These are phyloP conservation scores for Penicillium sp. DNA, from an alignment of 2,329 filamentous ascomycete genomes.

Conservation along the genomic window DNA sequence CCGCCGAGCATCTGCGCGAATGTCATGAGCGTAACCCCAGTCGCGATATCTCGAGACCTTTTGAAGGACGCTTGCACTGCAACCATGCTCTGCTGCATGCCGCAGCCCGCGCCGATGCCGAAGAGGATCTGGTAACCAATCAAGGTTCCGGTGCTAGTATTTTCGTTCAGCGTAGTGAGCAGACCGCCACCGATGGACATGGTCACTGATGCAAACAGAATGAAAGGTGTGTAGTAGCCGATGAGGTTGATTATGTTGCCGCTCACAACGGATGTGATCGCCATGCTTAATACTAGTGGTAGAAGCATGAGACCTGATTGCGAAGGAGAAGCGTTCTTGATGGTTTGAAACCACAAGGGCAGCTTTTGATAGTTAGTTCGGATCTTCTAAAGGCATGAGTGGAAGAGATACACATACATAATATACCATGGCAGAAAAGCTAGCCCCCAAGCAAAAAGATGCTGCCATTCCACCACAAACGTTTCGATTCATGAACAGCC, in stretches of 20 bases:
- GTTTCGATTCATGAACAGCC: constrained; percentile 13
- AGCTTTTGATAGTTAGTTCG: constrained; percentile 15
- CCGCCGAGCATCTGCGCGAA: constrained; percentile 38
- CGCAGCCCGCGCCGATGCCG: constrained; percentile 20
- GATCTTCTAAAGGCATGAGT: constrained; percentile 9
- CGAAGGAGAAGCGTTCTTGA: constrained; percentile 29
- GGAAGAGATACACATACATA: constrained; percentile 14
- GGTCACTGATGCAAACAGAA: constrained; percentile 25
- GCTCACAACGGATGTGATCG: constrained; percentile 24
- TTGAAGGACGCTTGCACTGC: constrained; percentile 31
- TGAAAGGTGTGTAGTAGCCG: constrained; percentile 26
- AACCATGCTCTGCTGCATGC: constrained; percentile 31
- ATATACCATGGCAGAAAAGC: constrained; percentile 14
- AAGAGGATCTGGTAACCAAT: constrained; percentile 24
- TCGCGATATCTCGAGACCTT: constrained; percentile 26
- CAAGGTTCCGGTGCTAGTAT: constrained; percentile 16
- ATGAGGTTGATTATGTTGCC: constrained; percentile 23
- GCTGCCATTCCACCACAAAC: constrained; percentile 14
- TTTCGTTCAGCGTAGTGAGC: constrained; percentile 29
- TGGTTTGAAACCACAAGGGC: constrained; percentile 33
- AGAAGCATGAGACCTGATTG: constrained; percentile 40
- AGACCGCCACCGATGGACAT: constrained; percentile 27
- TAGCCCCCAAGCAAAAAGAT: constrained; percentile 11
- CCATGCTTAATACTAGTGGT: constrained; percentile 34
- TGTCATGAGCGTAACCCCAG: constrained; percentile 30